Evolutionary conservation across 2,329 filamentous ascomycete species (phyloP).

Genomic region (Aspergillus sp.): DNA sequence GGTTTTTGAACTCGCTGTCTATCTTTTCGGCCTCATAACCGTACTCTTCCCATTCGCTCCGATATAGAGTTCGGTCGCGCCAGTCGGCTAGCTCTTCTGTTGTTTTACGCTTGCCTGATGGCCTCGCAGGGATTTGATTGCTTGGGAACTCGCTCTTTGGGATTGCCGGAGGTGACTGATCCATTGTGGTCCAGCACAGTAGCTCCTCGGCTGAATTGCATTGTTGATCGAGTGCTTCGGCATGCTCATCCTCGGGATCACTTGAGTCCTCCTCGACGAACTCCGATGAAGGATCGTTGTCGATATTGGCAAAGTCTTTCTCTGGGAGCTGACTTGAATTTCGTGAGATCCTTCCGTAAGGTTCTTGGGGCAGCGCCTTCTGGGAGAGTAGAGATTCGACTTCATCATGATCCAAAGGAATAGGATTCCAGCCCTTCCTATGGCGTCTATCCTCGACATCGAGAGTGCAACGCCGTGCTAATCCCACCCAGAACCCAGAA

Average conservation of each 20-base stretch:
- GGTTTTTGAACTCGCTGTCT: constrained; percentile 29
- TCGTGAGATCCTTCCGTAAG: constrained; percentile 11
- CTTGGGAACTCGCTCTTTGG: constrained; percentile 24
- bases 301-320: background rate
- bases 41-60: constrained; percentile 53
- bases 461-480: constrained; percentile 54
- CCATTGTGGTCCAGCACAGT: constrained; percentile 46
- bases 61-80: constrained; percentile 48
- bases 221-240: constrained; percentile 50
- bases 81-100: constrained; percentile 46
- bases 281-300: background rate
- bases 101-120: constrained; percentile 32
- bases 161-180: constrained; percentile 19
- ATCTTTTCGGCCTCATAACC: constrained; percentile 28
- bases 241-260: constrained; percentile 43
- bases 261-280: constrained; percentile 14
- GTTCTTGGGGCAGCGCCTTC: constrained; percentile 7
- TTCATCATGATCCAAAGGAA: constrained; percentile 40
- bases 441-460: constrained; percentile 46
- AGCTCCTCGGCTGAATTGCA: constrained; percentile 47
- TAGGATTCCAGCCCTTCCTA: constrained; percentile 30
- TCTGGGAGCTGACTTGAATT: background rate
- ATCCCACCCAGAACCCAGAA: constrained; percentile 52
- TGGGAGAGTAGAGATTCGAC: constrained; percentile 42
- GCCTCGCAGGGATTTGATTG: constrained; percentile 19